These are phyloP conservation scores for Mucor sp. DNA, from an alignment of 371 early-diverging fungal genomes.

Conservation along the genomic window DNA sequence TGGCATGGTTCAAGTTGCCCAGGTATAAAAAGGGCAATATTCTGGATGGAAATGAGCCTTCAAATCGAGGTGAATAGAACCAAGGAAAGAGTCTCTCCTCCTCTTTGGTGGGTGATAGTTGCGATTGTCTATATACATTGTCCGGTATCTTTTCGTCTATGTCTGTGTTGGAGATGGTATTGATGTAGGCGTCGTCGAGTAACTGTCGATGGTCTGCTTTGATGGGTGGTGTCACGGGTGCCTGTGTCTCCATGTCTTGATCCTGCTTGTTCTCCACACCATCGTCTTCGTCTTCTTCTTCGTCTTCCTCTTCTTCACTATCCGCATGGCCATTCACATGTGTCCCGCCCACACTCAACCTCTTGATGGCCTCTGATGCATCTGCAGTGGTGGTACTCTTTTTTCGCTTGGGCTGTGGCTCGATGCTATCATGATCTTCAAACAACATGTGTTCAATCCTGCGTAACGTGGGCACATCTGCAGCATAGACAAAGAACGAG, in stretches of 20 bases:
- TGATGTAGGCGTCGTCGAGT: slow-evolving; percentile 30
- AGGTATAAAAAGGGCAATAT: slow-evolving; percentile 65
- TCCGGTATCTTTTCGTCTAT: slow-evolving; percentile 12
- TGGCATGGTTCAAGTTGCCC: slow-evolving; percentile 69
- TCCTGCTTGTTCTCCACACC: not conserved
- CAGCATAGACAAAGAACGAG: slow-evolving; percentile 66
- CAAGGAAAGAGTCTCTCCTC: slow-evolving; percentile 43
- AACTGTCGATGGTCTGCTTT: slow-evolving; percentile 14
- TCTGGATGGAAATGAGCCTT: slow-evolving; percentile 68
- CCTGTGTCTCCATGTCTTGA: not conserved
- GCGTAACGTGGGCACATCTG: slow-evolving; percentile 50
- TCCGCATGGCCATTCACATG: not conserved
- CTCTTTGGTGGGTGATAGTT: slow-evolving; percentile 17
- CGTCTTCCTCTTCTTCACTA: not conserved
- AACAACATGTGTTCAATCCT: slow-evolving; percentile 24
- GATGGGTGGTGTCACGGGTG: not conserved
- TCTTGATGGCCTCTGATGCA: not conserved
- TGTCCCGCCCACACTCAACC: not conserved
- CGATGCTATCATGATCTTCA: slow-evolving; percentile 20
- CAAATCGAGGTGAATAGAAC: slow-evolving; percentile 65
- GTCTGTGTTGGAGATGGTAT: slow-evolving; percentile 32
- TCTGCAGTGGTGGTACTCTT: slow-evolving; percentile 9
- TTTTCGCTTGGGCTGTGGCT: slow-evolving; percentile 18
- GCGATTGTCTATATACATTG: slow-evolving; percentile 3
- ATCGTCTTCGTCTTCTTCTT: not conserved